Base-by-base conservation (phyloP, 1,284 basidiomycete genomes). In the Thecaphora frezii region DNA sequence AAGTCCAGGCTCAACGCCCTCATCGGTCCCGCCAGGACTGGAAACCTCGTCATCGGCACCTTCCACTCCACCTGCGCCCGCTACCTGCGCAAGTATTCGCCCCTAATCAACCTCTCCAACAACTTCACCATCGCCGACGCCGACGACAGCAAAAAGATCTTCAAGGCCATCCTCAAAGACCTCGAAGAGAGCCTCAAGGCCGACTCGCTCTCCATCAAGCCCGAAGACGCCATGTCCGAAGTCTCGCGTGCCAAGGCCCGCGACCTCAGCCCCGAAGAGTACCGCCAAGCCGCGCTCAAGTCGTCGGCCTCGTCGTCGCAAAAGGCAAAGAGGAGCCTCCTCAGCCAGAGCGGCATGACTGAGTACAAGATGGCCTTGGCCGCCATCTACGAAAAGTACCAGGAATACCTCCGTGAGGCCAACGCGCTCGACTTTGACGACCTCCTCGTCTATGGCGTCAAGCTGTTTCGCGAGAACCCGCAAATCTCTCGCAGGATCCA, bases 371-470 rank as follows among this genome's bases (percentile, higher is more conserved):
- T 38, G 24, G 45, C 51, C 40, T 48, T 69, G 14, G 61, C 71
- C 5, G 48, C 84, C 51, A 80, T 90, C 12, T 91, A 89, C 77
- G 81, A 82, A 22, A 83, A 86, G 26, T 96, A 94, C 75, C 86
- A 91, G 69, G 81, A 81, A 16, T 81, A 81, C 1, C 82, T 93
- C 28, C 81, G 83, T 39, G 81, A 82, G 22, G 85, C 83, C 56
- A 90, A 90, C 59, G 86, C 88, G 26, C 82, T 94, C 14, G 92
- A 96, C 79, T 96, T 94, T 71, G 92, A 96, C 73, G 92, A 94
- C 75, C 81, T 94, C 22, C 83, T 96, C 0, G 76, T 91, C 1
- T 88, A 85, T 70, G 90, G 79, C 38, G 74, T 54, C 36, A 83
- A 84, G 61, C 84, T 93, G 24, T 90, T 93, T 69, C 79, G 77